A percentile compares a stretch with the other conserved stretches of the same genome.
Evolutionary conservation across 345 rosid genomes (phyloP).

Genomic region (Corchorus olitorius): DNA sequence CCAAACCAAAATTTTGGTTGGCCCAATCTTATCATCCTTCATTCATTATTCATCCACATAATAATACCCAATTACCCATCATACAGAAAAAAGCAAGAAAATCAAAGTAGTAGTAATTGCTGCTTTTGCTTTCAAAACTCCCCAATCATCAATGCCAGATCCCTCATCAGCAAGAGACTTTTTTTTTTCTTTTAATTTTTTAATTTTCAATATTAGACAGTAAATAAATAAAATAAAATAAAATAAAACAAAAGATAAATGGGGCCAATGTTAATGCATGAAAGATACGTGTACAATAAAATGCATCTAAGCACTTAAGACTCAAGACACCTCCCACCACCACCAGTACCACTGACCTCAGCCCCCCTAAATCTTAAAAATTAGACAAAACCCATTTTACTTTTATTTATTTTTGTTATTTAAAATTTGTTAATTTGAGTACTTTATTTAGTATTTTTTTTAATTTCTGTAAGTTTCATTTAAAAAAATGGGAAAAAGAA

Average conservation of each 20-base stretch:
- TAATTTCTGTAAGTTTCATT: not conserved
- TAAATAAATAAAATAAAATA: not conserved
- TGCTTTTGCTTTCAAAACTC: not conserved
- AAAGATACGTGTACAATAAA: conserved; percentile 31
- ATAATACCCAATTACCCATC: too few relatives aligned
- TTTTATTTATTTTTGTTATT: conserved; percentile 3
- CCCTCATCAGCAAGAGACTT: not conserved
- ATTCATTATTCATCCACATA: not conserved
- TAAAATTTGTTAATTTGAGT: not conserved
- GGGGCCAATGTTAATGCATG: conserved; percentile 30
- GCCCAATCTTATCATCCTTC: not conserved
- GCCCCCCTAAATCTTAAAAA: conserved; percentile 16
- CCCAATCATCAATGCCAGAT: not conserved
- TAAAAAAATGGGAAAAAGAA: not conserved
- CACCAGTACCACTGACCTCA: conserved; percentile 14
- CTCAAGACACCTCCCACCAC: conserved; percentile 14
- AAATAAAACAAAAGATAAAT: not conserved
- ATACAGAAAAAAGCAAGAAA: too few relatives aligned
- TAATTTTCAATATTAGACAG: too few relatives aligned
- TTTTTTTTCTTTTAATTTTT: not conserved
- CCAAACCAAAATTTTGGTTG: not conserved
- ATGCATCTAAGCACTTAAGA: conserved; percentile 14
- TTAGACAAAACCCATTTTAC: not conserved
- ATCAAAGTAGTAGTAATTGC: not conserved
- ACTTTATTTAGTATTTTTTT: not conserved